These are phyloP conservation scores for Serendipita sp. DNA, from an alignment of 768 basidiomycete species.

Conservation along the genomic window DNA sequence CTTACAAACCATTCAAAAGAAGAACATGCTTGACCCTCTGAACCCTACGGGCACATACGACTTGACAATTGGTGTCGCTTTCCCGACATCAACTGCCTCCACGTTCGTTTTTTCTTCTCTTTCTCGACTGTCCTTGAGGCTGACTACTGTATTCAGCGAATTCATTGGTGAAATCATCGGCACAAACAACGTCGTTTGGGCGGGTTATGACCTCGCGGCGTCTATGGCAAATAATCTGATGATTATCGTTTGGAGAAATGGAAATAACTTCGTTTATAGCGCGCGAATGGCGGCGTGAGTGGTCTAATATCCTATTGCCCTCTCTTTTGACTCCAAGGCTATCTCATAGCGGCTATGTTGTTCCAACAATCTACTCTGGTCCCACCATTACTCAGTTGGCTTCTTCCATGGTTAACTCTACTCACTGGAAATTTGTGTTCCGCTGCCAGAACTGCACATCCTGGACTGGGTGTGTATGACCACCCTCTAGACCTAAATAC, in stretches of 20 bases:
- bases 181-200: slow-evolving; percentile 37
- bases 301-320: neutral
- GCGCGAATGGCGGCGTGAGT: slow-evolving; percentile 39
- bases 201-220: slow-evolving; percentile 34
- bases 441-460: slow-evolving; percentile 46
- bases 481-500: neutral
- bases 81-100: neutral
- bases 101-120: neutral
- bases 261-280: slow-evolving; percentile 33
- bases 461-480: slow-evolving; percentile 22
- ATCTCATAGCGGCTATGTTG: slow-evolving; percentile 29
- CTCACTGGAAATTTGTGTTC: slow-evolving; percentile 54
- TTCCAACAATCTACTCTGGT: slow-evolving; percentile 32
- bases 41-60: neutral
- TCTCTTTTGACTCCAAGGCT: neutral
- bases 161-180: slow-evolving; percentile 49
- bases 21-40: neutral
- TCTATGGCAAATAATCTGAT: slow-evolving; percentile 40
- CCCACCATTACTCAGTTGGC: slow-evolving; percentile 34
- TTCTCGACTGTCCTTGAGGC: neutral
- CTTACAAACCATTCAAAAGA: neutral
- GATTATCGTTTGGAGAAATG: slow-evolving; percentile 45
- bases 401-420: slow-evolving; percentile 34
- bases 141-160: slow-evolving; percentile 18
- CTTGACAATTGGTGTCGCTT: slow-evolving; percentile 1